Base-by-base conservation (phyloP, 192 early-diverging fungal genomes). In the Geosiphon pyriformis region DNA sequence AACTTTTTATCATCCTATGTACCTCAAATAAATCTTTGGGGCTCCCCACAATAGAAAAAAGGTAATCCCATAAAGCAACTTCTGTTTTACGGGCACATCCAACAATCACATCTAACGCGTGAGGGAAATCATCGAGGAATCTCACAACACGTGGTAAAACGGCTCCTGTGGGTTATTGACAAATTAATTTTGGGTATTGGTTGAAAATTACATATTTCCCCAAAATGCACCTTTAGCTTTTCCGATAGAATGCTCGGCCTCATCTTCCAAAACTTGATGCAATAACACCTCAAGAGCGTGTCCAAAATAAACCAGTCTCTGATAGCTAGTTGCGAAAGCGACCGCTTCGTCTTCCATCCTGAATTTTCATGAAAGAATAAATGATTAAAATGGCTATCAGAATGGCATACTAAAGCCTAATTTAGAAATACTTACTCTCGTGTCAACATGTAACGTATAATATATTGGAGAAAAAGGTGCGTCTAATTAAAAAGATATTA, bases 21-120 rank as follows among this genome's bases (percentile, higher is more conserved):
- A 91, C 90, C 77, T 89, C 80, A 74, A 96, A 98, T 46, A 99
- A 81, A 23, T 75, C 80, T 46, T 87, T 86, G 0, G 92, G 88
- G 27, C 94, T 88, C 10, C 93, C 97, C 1, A 92, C 88, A 61
- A 88, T 83, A 1, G 80, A 78, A 76, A 98, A 98, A 53, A 98
- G 80, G 51, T 85, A 86, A 20, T 85, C 79, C 97, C 97, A 99
- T 35, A 93, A 78, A 15, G 92, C 83, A 0, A 92, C 88, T 72
- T 99, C 97, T n/a, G 92, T 92, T 72, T 99, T 99, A 61, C 97
- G 78, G 4, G 97, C 95, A 70, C 95, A 98, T 30, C 92, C 88
- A 11, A 93, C 94, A 71, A 99, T 90, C 23, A 94, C 86, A 54
- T 98, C 95, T 37, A 92, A 72, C 48, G 83, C 82, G 59, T 86